phyloP scores from a whole-genome alignment of 1,284 basidiomycete genomes.

The Ustilago trichophora region DNA sequence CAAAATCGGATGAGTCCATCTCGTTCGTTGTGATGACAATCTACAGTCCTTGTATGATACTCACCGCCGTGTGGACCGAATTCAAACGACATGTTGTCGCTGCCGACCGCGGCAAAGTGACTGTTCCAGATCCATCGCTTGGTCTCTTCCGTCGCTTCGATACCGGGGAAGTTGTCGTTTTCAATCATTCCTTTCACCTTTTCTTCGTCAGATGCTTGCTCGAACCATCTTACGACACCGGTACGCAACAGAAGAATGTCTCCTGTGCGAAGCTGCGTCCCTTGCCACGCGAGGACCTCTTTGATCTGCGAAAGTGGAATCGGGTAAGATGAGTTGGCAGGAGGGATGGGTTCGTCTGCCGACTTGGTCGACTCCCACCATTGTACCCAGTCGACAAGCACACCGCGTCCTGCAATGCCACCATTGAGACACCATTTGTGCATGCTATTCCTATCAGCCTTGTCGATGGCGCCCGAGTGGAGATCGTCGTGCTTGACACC shows the following conservation, averaged over 20 bases:
- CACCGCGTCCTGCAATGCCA: slow-evolving; percentile 38
- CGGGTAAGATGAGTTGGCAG: slow-evolving; percentile 25
- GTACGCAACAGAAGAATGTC: slow-evolving; percentile 36
- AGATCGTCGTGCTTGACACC: slow-evolving; percentile 37
- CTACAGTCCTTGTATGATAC: not conserved
- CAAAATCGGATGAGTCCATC: not conserved
- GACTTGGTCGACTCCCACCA: slow-evolving; percentile 41
- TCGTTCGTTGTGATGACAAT: not conserved
- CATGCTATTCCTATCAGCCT: slow-evolving; percentile 31
- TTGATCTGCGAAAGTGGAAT: slow-evolving; percentile 37
- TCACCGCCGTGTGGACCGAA: slow-evolving; percentile 38
- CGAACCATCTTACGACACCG: slow-evolving; percentile 42
- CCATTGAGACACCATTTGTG: slow-evolving; percentile 35
- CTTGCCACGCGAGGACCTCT: slow-evolving; percentile 29
- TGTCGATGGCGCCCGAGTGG: slow-evolving; percentile 21
- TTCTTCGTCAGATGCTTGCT: slow-evolving; percentile 18
- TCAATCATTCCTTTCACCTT: slow-evolving; percentile 33
- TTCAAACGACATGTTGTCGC: slow-evolving; percentile 42
- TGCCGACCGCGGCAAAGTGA: slow-evolving; percentile 43
- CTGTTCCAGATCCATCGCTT: slow-evolving; percentile 41
- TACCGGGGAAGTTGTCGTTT: slow-evolving; percentile 39
- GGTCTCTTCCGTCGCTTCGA: slow-evolving; percentile 39
- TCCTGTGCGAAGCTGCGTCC: slow-evolving; percentile 14
- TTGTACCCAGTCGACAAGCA: slow-evolving; percentile 43
- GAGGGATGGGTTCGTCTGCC: slow-evolving; percentile 16